Conservation (phyloP, 768 basidiomycete species). For the Tubosaeta sp. region DNA sequence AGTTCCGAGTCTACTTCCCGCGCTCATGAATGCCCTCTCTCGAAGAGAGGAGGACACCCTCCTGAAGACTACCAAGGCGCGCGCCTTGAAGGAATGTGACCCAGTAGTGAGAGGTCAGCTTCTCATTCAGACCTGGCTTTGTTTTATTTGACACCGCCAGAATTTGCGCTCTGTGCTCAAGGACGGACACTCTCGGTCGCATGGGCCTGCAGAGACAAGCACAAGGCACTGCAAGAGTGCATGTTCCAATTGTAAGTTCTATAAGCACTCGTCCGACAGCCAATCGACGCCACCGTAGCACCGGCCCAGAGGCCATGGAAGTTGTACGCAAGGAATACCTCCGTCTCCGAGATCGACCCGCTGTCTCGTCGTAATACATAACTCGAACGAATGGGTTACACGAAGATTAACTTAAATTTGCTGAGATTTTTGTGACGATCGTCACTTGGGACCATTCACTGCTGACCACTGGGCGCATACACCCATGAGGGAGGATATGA, state of each 20-base stretch:
- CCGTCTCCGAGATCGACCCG: conserved; percentile 49
- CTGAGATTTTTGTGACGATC: not conserved
- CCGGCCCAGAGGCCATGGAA: conserved; percentile 72
- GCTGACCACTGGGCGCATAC: conserved; percentile 61
- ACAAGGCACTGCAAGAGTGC: conserved; percentile 70
- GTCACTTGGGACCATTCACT: conserved; percentile 42
- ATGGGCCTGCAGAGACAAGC: conserved; percentile 74
- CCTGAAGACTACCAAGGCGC: conserved; percentile 74
- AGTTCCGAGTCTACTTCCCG: conserved; percentile 3
- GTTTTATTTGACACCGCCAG: conserved; percentile 36
- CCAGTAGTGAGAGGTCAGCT: conserved; percentile 58
- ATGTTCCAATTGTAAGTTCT: conserved; percentile 71
- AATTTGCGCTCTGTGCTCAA: conserved; percentile 78
- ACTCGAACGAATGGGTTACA: conserved; percentile 3
- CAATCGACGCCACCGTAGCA: conserved; percentile 39
- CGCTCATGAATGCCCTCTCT: conserved; percentile 75
- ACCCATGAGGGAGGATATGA: conserved; percentile 70
- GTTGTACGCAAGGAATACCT: conserved; percentile 68
- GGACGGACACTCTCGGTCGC: conserved; percentile 81
- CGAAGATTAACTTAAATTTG: not conserved
- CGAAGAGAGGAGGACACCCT: conserved; percentile 86
- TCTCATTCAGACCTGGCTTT: not conserved
- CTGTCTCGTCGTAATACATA: not conserved
- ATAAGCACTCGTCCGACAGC: not conserved
- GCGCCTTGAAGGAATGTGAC: conserved; percentile 78